phyloP scores from a whole-genome alignment of 2,329 filamentous ascomycete genomes.

The Rutstroemia sp. region DNA sequence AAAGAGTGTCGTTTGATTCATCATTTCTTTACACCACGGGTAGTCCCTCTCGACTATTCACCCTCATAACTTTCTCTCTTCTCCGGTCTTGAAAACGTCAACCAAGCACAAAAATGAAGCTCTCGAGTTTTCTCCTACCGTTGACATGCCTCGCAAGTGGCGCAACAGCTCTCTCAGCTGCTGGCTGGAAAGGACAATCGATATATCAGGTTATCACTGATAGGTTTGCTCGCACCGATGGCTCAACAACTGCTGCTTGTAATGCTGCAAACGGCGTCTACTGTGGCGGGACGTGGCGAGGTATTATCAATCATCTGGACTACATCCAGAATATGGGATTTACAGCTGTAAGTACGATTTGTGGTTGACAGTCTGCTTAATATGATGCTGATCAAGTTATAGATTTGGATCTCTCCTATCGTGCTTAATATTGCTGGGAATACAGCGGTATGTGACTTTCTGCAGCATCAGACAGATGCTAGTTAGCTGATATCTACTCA shows the following conservation, averaged over 20 bases:
- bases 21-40: too few species aligned
- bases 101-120: not conserved
- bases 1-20: too few species aligned
- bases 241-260: slow-evolving; percentile 24
- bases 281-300: slow-evolving; percentile 40
- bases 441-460: slow-evolving; percentile 17
- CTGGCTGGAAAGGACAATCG: slow-evolving; percentile 34
- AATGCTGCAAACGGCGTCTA: slow-evolving; percentile 29
- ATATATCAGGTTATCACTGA: slow-evolving; percentile 40
- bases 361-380: not conserved
- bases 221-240: slow-evolving; percentile 30
- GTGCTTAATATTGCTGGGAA: slow-evolving; percentile 31
- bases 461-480: not conserved
- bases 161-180: slow-evolving; percentile 16
- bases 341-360: slow-evolving; percentile 27
- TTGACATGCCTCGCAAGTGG: not conserved
- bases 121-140: not conserved
- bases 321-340: slow-evolving; percentile 35
- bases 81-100: not conserved
- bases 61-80: too few species aligned
- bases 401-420: slow-evolving; percentile 39
- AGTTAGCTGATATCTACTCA: not conserved
- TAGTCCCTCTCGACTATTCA: too few species aligned
- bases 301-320: slow-evolving; percentile 34
- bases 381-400: not conserved